Percentiles rank a stretch among this genome's conserved stretches.
Evolutionary conservation across 495 filamentous ascomycete genomes (phyloP).

Genomic region (Lasiosphaeria miniovina): DNA sequence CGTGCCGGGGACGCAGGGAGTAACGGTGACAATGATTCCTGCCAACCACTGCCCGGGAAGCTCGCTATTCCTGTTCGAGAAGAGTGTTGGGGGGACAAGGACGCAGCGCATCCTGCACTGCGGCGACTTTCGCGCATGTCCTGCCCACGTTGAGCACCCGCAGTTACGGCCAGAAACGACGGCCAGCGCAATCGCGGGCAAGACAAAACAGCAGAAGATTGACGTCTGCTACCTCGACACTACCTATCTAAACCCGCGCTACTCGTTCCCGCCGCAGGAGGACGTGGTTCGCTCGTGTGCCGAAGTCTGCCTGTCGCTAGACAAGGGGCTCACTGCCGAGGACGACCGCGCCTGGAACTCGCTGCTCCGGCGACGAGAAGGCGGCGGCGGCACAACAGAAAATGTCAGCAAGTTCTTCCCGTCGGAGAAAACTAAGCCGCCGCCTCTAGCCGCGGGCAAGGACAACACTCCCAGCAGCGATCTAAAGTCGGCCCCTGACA

Average conservation of each 20-base stretch:
- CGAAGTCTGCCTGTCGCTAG: constrained; percentile 72
- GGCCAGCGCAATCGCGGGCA: constrained; percentile 63
- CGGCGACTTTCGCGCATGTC: constrained; percentile 90
- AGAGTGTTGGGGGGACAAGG: constrained; percentile 58
- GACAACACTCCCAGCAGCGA: neutral
- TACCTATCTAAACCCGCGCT: constrained; percentile 93
- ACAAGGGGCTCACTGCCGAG: constrained; percentile 28
- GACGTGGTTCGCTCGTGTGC: constrained; percentile 84
- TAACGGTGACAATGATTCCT: constrained; percentile 87
- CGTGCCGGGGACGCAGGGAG: constrained; percentile 74
- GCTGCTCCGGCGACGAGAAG: constrained; percentile 26
- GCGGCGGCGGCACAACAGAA: constrained; percentile 12
- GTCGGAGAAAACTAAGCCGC: neutral
- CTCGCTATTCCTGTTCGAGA: constrained; percentile 91
- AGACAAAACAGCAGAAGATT: constrained; percentile 75
- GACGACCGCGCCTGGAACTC: constrained; percentile 32
- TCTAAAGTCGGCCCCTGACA: constrained; percentile 4
- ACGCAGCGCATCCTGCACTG: constrained; percentile 85
- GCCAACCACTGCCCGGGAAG: constrained; percentile 97
- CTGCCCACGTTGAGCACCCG: constrained; percentile 81
- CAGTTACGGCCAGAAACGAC: constrained; percentile 67
- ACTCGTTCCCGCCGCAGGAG: constrained; percentile 86
- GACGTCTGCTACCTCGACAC: constrained; percentile 97
- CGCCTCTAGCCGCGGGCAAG: neutral
- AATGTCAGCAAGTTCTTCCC: constrained; percentile 46